phyloP scores from a whole-genome alignment of 345 rosid genomes.

The Trapa bicornis region DNA sequence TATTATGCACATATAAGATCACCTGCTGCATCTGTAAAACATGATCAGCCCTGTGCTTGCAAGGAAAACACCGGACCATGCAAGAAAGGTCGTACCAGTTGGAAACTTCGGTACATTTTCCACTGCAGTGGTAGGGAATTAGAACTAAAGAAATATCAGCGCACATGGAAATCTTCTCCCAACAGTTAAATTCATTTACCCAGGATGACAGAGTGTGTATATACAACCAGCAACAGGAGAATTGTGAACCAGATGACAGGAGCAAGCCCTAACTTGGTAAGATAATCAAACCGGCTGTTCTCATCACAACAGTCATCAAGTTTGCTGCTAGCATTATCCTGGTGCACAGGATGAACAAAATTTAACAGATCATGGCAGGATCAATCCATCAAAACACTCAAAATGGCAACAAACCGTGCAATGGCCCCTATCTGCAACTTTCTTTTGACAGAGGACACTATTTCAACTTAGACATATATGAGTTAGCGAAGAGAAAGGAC shows the following conservation, averaged over 20 bases:
- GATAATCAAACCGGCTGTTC: conserved; percentile 49
- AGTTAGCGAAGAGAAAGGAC: not conserved
- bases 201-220: too few species aligned
- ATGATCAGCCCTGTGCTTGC: conserved; percentile 62
- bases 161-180: not conserved
- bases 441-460: too few species aligned
- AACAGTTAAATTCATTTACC: too few species aligned
- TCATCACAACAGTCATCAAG: conserved; percentile 73
- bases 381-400: not conserved
- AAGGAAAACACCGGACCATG: conserved; percentile 73
- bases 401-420: not conserved
- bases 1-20: conserved; percentile 6
- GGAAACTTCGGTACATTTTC: conserved; percentile 38
- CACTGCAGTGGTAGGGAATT: too few species aligned
- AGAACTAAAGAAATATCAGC: too few species aligned
- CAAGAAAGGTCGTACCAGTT: conserved; percentile 58
- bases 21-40: conserved; percentile 95
- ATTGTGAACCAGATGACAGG: conserved; percentile 27
- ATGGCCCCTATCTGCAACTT: not conserved
- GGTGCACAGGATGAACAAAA: conserved; percentile 13
- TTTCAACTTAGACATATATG: too few species aligned
- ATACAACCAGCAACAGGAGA: conserved; percentile 8
- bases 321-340: conserved; percentile 89
- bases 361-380: not conserved
- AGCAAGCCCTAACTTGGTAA: conserved; percentile 84